Conservation (phyloP, 805 yeast species). For the Candida caryicola region DNA sequence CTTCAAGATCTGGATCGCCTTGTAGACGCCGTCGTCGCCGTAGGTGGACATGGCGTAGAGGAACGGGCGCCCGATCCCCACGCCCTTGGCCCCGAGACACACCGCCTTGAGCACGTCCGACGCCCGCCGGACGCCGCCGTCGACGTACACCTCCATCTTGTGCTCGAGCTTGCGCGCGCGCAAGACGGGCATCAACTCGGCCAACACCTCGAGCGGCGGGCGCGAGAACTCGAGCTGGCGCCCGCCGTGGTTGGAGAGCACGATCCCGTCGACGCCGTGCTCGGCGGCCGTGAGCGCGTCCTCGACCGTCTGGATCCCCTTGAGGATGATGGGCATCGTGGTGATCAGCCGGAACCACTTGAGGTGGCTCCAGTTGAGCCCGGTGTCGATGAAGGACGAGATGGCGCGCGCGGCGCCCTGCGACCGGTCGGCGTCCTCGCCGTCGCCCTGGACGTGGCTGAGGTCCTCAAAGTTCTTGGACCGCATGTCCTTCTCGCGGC, state of each 20-base stretch:
- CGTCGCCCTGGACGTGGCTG: slow-evolving; percentile 26
- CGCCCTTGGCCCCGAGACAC: slow-evolving; percentile 73
- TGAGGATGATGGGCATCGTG: slow-evolving; percentile 42
- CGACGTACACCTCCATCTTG: slow-evolving; percentile 62
- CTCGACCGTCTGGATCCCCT: slow-evolving; percentile 67
- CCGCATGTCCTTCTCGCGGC: slow-evolving; percentile 50
- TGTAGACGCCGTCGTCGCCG: slow-evolving; percentile 69
- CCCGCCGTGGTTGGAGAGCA: slow-evolving; percentile 75
- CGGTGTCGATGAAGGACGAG: slow-evolving; percentile 43
- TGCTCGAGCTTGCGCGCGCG: slow-evolving; percentile 39
- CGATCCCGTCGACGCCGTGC: slow-evolving; percentile 59
- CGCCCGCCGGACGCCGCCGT: slow-evolving; percentile 78
- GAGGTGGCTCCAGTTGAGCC: slow-evolving; percentile 38
- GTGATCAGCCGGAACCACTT: slow-evolving; percentile 40
- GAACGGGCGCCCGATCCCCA: slow-evolving; percentile 75
- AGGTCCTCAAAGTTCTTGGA: slow-evolving; percentile 27
- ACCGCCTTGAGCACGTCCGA: slow-evolving; percentile 76
- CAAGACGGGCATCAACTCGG: slow-evolving; percentile 49
- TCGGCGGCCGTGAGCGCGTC: slow-evolving; percentile 60
- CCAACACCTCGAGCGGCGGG: slow-evolving; percentile 61
- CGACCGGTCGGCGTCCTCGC: slow-evolving; percentile 25
- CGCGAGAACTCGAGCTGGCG: slow-evolving; percentile 62
- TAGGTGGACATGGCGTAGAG: slow-evolving; percentile 76
- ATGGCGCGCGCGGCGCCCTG: slow-evolving; percentile 30
- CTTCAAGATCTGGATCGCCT: slow-evolving; percentile 60